These are phyloP conservation scores for Nematodospora anomalae DNA, from an alignment of 1,139 yeast species.

Conservation along the genomic window DNA sequence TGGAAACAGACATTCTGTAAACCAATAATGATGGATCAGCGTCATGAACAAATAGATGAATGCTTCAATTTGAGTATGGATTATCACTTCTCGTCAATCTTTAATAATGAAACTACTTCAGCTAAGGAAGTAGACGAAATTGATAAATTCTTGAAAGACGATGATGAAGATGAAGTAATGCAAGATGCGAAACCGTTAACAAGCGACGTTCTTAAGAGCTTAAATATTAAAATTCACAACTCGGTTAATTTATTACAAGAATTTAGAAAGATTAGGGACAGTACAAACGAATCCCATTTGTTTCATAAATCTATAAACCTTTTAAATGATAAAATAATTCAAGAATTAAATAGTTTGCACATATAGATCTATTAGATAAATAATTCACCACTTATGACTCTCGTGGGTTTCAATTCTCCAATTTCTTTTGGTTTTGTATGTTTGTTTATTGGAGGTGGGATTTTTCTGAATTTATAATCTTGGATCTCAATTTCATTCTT, in stretches of 20 bases:
- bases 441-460: constrained; percentile 34
- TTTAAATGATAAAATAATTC: constrained; percentile 15
- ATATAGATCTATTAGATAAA: constrained; percentile 19
- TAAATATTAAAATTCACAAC: constrained; percentile 1
- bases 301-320: constrained; percentile 12
- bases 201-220: constrained; percentile 9
- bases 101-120: constrained; percentile 12
- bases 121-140: constrained; percentile 7
- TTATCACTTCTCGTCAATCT: constrained; percentile 17
- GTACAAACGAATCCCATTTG: constrained; percentile 5
- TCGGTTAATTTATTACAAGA: constrained; percentile 11
- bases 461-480: constrained; percentile 8
- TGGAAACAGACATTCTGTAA: constrained; percentile 23
- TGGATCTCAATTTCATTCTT: background rate
- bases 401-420: constrained; percentile 28
- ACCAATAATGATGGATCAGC: background rate
- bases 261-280: constrained; percentile 9
- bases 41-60: background rate
- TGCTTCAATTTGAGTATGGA: constrained; percentile 15
- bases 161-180: constrained; percentile 16
- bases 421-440: constrained; percentile 28
- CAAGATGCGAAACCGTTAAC: constrained; percentile 14
- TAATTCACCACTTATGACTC: constrained; percentile 37
- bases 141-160: constrained; percentile 7
- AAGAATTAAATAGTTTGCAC: constrained; percentile 13